Evolutionary conservation across 2,329 filamentous ascomycete species (phyloP), one percentile per base, ranked within the genome.

Genomic region (Didymosphaeria variabile): DNA sequence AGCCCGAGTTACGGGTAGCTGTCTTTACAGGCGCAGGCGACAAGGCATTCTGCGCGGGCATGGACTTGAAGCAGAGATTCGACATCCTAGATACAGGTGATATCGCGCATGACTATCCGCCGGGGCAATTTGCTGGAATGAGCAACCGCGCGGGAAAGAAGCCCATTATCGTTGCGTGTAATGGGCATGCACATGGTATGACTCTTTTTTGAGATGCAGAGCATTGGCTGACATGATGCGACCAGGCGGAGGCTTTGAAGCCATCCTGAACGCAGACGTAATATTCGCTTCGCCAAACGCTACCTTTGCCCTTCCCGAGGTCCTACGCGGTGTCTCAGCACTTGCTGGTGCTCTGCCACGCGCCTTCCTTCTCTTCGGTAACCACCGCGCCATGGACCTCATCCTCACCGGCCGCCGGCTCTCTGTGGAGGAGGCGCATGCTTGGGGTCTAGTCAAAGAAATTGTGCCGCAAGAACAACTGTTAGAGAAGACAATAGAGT

Each of bases 221-320:
- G 4, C 21, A 8, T 2, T 23, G 13, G 85, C 85, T 67, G 84
- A 79, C 80, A 42, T 81, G 0, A 13, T 44, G 17, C 38, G 1
- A 49, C 72, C 83, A 62, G 84, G 84, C 0, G 85, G 84, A 7
- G 85, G 84, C 0, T 85, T 85, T 62, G 84, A 86, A 72, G 81
- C 84, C 47, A 77, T 79, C 4, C 70, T 84, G 49, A 84, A 84
- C 63, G 84, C 81, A 57, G 83, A 85, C 62, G 75, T 86, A 57
- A 80, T 85, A 12, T 75, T 85, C 21, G 84, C 83, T 0, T 80
- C 80, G 0, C 79, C 81, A 0, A 79, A 77, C 3, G 82, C 83
- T 3, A 79, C 74, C 1, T 85, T 86, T 62, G 80, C 75, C 0
- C 74, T 86, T 6, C 82, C 83, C 0, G 83, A 86, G 68, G 83